These are phyloP conservation scores for Collybiopsis luxurians DNA, from an alignment of 768 basidiomycete species.

Conservation along the genomic window DNA sequence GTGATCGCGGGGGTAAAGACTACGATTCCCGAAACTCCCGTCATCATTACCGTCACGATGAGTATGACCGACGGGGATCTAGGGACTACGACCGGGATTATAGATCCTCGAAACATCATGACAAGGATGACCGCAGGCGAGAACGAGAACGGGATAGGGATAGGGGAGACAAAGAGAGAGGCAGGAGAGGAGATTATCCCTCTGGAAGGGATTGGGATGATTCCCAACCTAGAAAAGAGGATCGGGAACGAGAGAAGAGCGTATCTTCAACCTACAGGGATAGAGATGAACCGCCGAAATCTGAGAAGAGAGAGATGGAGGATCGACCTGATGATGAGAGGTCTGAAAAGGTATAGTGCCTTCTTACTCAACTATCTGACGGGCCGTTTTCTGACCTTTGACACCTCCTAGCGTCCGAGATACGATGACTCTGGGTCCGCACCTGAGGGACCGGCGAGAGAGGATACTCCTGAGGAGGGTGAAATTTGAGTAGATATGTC, in stretches of 20 bases:
- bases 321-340: conserved; percentile 45
- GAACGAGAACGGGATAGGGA: conserved; percentile 47
- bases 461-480: conserved; percentile 84
- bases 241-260: conserved; percentile 48
- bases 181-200: conserved; percentile 7
- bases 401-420: conserved; percentile 45
- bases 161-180: conserved; percentile 30
- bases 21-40: background rate
- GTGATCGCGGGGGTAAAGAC: conserved; percentile 18
- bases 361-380: background rate
- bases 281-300: conserved; percentile 2
- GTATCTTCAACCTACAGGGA: conserved; percentile 26
- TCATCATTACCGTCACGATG: conserved; percentile 4
- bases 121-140: conserved; percentile 51
- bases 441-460: conserved; percentile 46
- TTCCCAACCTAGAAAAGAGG: conserved; percentile 27
- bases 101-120: conserved; percentile 46
- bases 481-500: conserved; percentile 54
- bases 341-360: conserved; percentile 58
- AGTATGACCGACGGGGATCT: conserved; percentile 20
- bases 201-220: conserved; percentile 46
- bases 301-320: conserved; percentile 15
- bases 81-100: conserved; percentile 39
- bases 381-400: background rate
- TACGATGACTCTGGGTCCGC: conserved; percentile 44